A percentile compares a stretch with the other conserved stretches of the same genome.
Conservation (phyloP, 1,284 basidiomycete species). For the Moesziomyces parantarcticus region DNA sequence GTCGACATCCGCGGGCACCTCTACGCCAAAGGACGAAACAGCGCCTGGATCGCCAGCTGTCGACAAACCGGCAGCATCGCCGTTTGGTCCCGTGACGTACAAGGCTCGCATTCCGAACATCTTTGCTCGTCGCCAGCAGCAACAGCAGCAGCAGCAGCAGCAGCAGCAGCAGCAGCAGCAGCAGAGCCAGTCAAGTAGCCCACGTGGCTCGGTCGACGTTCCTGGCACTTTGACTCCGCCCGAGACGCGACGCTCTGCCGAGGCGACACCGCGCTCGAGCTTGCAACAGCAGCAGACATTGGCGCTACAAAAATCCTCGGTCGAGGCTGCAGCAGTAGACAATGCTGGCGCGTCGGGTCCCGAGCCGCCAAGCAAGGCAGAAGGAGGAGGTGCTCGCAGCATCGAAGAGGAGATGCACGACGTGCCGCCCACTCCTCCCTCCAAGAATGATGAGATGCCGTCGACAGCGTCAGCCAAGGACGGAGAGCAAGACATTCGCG, state of each 20-base stretch:
- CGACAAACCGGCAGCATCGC: slow-evolving; percentile 30
- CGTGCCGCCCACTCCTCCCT: slow-evolving; percentile 31
- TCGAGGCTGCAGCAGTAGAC: neutral
- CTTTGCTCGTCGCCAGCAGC: slow-evolving; percentile 47
- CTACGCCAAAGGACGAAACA: slow-evolving; percentile 24
- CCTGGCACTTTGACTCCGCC: slow-evolving; percentile 9
- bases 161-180: slow-evolving; percentile 22
- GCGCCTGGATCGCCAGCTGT: slow-evolving; percentile 30
- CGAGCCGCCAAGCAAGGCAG: slow-evolving; percentile 7
- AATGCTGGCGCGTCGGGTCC: neutral
- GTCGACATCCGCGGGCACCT: slow-evolving; percentile 17
- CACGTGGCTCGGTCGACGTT: slow-evolving; percentile 30
- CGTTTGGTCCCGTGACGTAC: slow-evolving; percentile 39
- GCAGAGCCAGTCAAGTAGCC: slow-evolving; percentile 26
- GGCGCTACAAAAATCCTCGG: neutral
- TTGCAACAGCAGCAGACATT: slow-evolving; percentile 23
- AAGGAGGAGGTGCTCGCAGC: slow-evolving; percentile 15
- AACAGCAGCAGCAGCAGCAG: slow-evolving; percentile 19
- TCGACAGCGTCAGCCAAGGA: slow-evolving; percentile 6
- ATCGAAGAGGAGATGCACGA: slow-evolving; percentile 31
- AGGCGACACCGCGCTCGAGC: slow-evolving; percentile 34
- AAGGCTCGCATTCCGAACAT: slow-evolving; percentile 46
- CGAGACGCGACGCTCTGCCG: slow-evolving; percentile 16
- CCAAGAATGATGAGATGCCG: slow-evolving; percentile 12
- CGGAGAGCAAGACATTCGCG: slow-evolving; percentile 18